Conservation (phyloP, 257 asterid species). For the Przewalskia tangutica region DNA sequence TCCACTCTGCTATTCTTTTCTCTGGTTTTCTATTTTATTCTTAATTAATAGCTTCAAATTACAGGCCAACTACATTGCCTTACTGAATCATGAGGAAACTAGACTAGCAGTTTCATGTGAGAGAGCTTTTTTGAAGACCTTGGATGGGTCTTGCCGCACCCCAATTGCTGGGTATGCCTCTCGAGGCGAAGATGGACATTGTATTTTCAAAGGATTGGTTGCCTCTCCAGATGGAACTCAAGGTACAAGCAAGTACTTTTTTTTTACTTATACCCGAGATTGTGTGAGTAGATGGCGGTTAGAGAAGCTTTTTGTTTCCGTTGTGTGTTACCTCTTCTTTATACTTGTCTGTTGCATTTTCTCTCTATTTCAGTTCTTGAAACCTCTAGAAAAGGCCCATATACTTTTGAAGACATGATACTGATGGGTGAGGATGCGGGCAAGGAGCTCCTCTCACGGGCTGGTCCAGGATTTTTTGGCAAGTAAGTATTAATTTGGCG, state of each 20-base stretch:
- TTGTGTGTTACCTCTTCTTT: neutral
- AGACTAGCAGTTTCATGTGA: constrained; percentile 80
- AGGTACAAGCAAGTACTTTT: constrained; percentile 30
- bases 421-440: constrained; percentile 88
- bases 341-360: neutral
- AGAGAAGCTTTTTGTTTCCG: neutral
- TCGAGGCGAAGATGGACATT: constrained; percentile 61
- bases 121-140: constrained; percentile 71
- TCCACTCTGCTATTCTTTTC: too few species aligned
- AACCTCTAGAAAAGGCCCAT: constrained; percentile 69
- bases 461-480: constrained; percentile 72
- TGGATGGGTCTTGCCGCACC: constrained; percentile 93
- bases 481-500: neutral
- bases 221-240: constrained; percentile 86
- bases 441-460: constrained; percentile 72
- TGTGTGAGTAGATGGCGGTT: neutral
- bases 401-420: constrained; percentile 55
- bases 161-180: constrained; percentile 90
- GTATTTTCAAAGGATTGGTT: constrained; percentile 66
- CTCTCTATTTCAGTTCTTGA: constrained; percentile 43
- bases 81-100: constrained; percentile 84
- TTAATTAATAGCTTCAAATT: neutral
- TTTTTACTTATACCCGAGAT: neutral
- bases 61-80: constrained; percentile 69
- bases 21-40: neutral